Evolutionary conservation across 2,329 filamentous ascomycete species (phyloP).

Genomic region (Microsporum canis): DNA sequence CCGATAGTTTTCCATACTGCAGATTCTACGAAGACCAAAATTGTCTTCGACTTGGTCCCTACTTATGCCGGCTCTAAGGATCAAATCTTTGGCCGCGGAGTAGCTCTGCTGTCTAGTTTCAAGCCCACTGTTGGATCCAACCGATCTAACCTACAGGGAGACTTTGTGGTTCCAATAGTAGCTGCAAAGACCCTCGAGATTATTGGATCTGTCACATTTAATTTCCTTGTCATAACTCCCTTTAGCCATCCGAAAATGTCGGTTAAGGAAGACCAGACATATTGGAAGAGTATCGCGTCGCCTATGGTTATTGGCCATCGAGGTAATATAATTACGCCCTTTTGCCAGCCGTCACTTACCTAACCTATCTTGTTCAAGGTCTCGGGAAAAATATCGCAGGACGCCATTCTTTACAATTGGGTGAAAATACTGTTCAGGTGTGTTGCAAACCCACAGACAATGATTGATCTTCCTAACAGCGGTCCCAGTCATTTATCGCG

Average conservation of each 20-base stretch:
- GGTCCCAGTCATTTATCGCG: constrained; percentile 69
- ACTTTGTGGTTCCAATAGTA: constrained; percentile 83
- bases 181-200: constrained; percentile 71
- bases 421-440: constrained; percentile 78
- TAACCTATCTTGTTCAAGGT: constrained; percentile 36
- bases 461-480: constrained; percentile 12
- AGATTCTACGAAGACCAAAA: constrained; percentile 69
- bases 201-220: constrained; percentile 92
- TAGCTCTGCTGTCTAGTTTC: constrained; percentile 76
- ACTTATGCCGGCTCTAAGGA: constrained; percentile 80
- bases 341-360: constrained; percentile 7
- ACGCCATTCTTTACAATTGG: constrained; percentile 79
- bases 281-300: constrained; percentile 85
- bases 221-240: constrained; percentile 87
- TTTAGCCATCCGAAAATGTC: constrained; percentile 92
- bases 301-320: constrained; percentile 71
- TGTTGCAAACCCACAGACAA: constrained; percentile 5
- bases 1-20: constrained; percentile 78
- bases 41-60: constrained; percentile 88
- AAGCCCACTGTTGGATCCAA: constrained; percentile 72
- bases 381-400: constrained; percentile 81
- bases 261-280: constrained; percentile 79
- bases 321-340: constrained; percentile 24
- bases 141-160: constrained; percentile 83
- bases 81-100: constrained; percentile 74